Conservation (phyloP, 2,329 filamentous ascomycete species). For the Cladorrhinum sp. region DNA sequence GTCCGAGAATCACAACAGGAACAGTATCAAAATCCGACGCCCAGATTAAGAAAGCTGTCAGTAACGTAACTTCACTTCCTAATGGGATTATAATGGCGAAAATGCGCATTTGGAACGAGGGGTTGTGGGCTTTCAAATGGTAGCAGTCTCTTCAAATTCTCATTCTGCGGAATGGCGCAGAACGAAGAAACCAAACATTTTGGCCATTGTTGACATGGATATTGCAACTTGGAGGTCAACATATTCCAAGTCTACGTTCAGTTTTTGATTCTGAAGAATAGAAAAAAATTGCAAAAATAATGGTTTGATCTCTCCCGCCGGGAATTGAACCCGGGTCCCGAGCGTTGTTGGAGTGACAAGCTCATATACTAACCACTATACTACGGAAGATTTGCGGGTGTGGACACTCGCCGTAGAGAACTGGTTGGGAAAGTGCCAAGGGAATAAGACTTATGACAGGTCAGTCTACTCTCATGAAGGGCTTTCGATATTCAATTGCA, state of each 20-base stretch:
- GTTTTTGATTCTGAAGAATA: no score
- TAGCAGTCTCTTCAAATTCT: no score
- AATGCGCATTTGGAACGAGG: background rate
- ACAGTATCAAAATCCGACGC: background rate
- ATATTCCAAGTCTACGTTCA: no score
- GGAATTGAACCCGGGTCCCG: slow-evolving; percentile 26
- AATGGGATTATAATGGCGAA: background rate
- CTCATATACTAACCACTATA: slow-evolving; percentile 26
- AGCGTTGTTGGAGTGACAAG: slow-evolving; percentile 22
- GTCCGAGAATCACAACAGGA: background rate
- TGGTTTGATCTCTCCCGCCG: slow-evolving; percentile 21
- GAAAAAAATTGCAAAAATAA: slow-evolving; percentile 1
- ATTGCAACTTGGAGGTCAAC: no score
- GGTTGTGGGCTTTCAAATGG: background rate
- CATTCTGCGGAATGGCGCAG: no score
- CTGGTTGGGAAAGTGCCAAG: background rate
- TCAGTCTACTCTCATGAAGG: no score
- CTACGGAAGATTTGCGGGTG: slow-evolving; percentile 23
- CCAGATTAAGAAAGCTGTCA: background rate
- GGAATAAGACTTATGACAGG: background rate
- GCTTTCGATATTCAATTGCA: no score
- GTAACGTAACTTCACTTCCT: background rate
- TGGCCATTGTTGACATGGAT: no score
- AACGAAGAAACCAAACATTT: background rate
- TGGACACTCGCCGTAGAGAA: slow-evolving; percentile 19